phyloP scores from a whole-genome alignment of 495 filamentous ascomycete species.

The Lichina pygmaea region DNA sequence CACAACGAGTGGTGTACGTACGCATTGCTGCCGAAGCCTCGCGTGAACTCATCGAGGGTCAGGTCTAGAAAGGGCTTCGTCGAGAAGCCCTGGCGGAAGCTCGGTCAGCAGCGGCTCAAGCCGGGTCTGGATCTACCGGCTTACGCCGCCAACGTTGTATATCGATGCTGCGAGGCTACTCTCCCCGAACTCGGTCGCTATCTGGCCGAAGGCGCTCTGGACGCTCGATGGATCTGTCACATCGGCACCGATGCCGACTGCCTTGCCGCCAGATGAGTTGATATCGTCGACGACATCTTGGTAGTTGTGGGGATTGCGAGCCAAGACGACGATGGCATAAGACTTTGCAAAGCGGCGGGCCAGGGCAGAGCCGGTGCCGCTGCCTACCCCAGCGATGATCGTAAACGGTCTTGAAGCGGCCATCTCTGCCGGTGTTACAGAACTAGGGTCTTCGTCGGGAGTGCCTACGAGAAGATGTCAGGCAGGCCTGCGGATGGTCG shows the following conservation, averaged over 20 bases:
- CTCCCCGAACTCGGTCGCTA: conserved; percentile 26
- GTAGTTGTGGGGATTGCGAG: conserved; percentile 41
- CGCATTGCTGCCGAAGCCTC: conserved; percentile 29
- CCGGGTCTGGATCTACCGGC: not conserved
- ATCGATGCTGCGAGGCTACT: conserved; percentile 42
- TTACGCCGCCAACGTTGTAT: conserved; percentile 42
- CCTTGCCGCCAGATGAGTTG: conserved; percentile 36
- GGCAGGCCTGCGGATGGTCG: too few species aligned
- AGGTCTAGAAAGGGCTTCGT: conserved; percentile 64
- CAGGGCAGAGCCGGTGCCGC: conserved; percentile 36
- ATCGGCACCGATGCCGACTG: conserved; percentile 53
- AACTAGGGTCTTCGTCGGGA: too few species aligned
- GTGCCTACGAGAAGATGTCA: too few species aligned
- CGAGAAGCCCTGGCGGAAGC: conserved; percentile 19
- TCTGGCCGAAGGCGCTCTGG: conserved; percentile 34
- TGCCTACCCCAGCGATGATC: conserved; percentile 48
- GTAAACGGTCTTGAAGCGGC: conserved; percentile 25
- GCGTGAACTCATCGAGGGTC: conserved; percentile 32
- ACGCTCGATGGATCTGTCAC: conserved; percentile 34
- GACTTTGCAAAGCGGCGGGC: conserved; percentile 39
- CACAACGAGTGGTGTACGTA: conserved; percentile 13
- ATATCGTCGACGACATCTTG: conserved; percentile 46
- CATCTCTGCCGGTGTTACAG: conserved; percentile 5
- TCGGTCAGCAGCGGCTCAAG: too few species aligned
- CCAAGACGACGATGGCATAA: conserved; percentile 54